Evolutionary conservation across 345 rosid genomes (phyloP).

Genomic region (Anacardium occidentale): DNA sequence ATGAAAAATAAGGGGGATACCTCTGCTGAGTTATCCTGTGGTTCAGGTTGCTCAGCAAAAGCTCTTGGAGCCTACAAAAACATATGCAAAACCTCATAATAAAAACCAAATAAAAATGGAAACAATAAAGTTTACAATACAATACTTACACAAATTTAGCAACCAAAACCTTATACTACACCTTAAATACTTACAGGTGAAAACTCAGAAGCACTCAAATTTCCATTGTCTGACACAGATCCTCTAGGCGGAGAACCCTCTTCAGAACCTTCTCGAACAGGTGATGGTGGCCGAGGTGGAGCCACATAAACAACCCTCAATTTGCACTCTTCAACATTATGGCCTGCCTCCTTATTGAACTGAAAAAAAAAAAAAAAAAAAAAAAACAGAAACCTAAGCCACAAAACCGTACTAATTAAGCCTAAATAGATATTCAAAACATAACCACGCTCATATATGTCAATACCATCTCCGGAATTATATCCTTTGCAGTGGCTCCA

Average conservation of each 20-base stretch:
- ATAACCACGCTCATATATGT: neutral
- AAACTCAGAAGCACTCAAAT: conserved; percentile 43
- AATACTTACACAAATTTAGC: neutral
- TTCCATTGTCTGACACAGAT: conserved; percentile 63
- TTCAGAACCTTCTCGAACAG: conserved; percentile 73
- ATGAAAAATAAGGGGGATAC: conserved; percentile 29
- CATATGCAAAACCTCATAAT: conserved; percentile 13
- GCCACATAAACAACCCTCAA: conserved; percentile 77
- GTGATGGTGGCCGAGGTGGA: conserved; percentile 79
- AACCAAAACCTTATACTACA: conserved; percentile 6
- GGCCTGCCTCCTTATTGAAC: conserved; percentile 70
- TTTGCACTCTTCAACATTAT: conserved; percentile 65
- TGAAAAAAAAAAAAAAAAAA: conserved; percentile 17
- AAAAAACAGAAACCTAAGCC: conserved; percentile 1
- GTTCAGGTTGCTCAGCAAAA: conserved; percentile 42
- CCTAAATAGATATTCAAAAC: neutral
- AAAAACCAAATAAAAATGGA: neutral
- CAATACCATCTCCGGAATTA: conserved; percentile 70
- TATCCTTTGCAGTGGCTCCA: conserved; percentile 57
- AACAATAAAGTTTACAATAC: neutral
- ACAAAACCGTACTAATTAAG: conserved; percentile 1
- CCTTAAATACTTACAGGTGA: conserved; percentile 48
- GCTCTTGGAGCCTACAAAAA: conserved; percentile 50
- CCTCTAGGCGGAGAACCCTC: conserved; percentile 79
- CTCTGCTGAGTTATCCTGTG: conserved; percentile 57